Evolutionary conservation across 2,329 filamentous ascomycete genomes (phyloP).

Genomic region (Fusarium verticillioides): DNA sequence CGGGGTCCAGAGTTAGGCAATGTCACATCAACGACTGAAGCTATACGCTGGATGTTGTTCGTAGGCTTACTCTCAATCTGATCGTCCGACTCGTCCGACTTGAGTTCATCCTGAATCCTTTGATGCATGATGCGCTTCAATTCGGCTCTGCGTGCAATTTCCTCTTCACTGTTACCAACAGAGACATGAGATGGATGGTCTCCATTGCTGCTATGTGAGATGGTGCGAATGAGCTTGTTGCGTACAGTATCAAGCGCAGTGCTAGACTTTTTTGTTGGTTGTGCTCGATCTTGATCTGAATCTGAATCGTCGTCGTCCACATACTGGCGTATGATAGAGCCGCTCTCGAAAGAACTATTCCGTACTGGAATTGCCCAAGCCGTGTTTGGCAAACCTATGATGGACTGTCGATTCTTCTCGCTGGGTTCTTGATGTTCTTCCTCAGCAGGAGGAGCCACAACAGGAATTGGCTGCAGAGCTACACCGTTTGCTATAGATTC

Average conservation of each 20-base stretch:
- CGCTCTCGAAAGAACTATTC: neutral
- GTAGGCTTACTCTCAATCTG: conserved; percentile 45
- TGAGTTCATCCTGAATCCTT: conserved; percentile 68
- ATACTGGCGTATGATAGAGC: conserved; percentile 41
- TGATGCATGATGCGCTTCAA: conserved; percentile 65
- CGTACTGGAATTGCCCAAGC: conserved; percentile 17
- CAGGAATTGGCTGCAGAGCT: conserved; percentile 1
- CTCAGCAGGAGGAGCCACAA: neutral
- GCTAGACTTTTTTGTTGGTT: conserved; percentile 47
- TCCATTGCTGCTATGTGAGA: conserved; percentile 57
- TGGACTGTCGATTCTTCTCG: neutral
- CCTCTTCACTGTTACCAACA: conserved; percentile 61
- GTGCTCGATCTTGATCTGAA: conserved; percentile 49
- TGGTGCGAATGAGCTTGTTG: conserved; percentile 56
- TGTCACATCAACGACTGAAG: conserved; percentile 44
- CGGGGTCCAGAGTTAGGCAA: conserved; percentile 56
- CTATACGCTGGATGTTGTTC: conserved; percentile 40
- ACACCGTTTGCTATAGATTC: neutral
- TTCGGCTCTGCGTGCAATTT: conserved; percentile 65
- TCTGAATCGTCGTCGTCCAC: conserved; percentile 53
- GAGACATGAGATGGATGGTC: conserved; percentile 55
- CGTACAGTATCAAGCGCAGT: conserved; percentile 59
- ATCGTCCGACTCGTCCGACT: conserved; percentile 56
- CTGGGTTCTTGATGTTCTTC: neutral
- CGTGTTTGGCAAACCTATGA: conserved; percentile 29